phyloP scores from a whole-genome alignment of 441 rosid genomes.

The Erysimum cheiri region DNA sequence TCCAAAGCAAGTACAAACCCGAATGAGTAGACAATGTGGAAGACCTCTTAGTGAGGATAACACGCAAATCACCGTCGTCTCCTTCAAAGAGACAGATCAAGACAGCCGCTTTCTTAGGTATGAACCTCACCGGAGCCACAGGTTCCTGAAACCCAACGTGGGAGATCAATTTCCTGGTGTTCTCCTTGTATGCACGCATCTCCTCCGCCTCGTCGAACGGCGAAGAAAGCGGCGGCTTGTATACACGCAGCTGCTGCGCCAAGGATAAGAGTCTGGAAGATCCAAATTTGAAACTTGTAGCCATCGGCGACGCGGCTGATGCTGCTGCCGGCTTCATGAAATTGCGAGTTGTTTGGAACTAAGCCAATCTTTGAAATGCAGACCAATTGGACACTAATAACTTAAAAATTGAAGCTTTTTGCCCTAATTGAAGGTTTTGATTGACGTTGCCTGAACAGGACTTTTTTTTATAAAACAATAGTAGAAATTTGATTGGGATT shows the following conservation, averaged over 20 bases:
- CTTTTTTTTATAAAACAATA: not conserved
- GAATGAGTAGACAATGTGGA: conserved; percentile 70
- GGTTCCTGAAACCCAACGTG: conserved; percentile 73
- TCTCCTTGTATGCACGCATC: conserved; percentile 49
- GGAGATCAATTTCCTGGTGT: conserved; percentile 53
- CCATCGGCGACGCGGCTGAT: conserved; percentile 1
- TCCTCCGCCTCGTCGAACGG: conserved; percentile 62
- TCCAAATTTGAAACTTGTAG: conserved; percentile 1
- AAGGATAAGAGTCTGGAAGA: conserved; percentile 49
- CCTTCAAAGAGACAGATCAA: conserved; percentile 83
- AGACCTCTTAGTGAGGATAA: conserved; percentile 81
- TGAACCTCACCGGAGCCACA: conserved; percentile 53
- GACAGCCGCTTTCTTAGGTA: conserved; percentile 76
- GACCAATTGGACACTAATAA: not conserved
- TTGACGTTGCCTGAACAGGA: not conserved
- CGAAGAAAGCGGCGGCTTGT: conserved; percentile 60
- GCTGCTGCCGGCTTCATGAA: conserved; percentile 50
- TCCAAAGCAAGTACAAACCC: conserved; percentile 48
- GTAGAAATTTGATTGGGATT: not conserved
- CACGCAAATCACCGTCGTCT: conserved; percentile 73
- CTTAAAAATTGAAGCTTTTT: conserved; percentile 2
- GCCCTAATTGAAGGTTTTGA: not conserved
- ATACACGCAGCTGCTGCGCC: conserved; percentile 74
- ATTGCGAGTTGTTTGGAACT: not conserved
- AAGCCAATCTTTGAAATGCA: not conserved